Percentiles rank a stretch among this genome's conserved stretches.
These are phyloP conservation scores for Vitis hybrid DNA, from an alignment of 177 flowering plant genomes.

Conservation along the genomic window DNA sequence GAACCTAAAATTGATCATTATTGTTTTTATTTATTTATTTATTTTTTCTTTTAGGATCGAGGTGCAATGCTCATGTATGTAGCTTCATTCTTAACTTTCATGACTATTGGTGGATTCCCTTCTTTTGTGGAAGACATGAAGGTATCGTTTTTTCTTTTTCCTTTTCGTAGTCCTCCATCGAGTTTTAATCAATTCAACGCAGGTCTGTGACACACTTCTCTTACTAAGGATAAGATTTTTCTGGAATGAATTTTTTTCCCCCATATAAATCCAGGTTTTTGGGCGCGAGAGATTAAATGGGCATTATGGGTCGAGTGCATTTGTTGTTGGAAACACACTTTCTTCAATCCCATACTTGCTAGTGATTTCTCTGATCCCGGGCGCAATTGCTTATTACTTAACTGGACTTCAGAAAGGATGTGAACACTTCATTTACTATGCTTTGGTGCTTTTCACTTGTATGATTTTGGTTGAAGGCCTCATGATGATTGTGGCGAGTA, in stretches of 20 bases:
- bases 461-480: conserved; percentile 57
- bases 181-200: too few relatives aligned
- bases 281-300: conserved; percentile 64
- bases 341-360: conserved; percentile 51
- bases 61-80: conserved; percentile 39
- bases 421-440: conserved; percentile 39
- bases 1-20: too few relatives aligned
- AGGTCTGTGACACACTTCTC: too few relatives aligned
- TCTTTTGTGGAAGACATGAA: conserved; percentile 42
- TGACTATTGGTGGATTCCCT: conserved; percentile 60
- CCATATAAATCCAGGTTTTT: conserved; percentile 36
- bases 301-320: conserved; percentile 51
- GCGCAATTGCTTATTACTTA: conserved; percentile 44
- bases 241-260: too few relatives aligned
- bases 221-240: too few relatives aligned
- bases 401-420: conserved; percentile 34
- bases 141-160: conserved; percentile 1
- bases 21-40: neutral
- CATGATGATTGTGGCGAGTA: conserved; percentile 58
- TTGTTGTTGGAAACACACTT: conserved; percentile 52
- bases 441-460: conserved; percentile 26
- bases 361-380: conserved; percentile 43
- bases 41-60: conserved; percentile 30
- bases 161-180: too few relatives aligned
- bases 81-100: conserved; percentile 39